phyloP scores from a whole-genome alignment of 73 alveolate genomes.

The Stentor coeruleus region DNA sequence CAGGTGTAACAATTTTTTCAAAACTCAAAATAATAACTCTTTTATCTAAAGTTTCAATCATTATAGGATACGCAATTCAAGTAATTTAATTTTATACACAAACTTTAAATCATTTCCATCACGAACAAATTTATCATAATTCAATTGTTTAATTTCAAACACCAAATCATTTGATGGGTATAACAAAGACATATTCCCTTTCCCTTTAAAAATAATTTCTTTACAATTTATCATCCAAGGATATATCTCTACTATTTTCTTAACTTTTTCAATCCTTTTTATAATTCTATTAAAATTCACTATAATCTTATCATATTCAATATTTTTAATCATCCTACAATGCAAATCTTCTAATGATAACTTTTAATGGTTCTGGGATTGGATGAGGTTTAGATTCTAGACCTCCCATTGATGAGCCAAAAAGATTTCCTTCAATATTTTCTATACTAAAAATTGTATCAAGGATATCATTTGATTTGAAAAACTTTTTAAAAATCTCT shows the following conservation, averaged over 20 bases:
- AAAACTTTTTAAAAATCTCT: conserved; percentile 90
- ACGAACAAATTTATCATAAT: conserved; percentile 65
- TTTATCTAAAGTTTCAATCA: conserved; percentile 59
- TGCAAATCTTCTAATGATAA: conserved; percentile 65
- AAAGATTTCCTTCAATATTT: conserved; percentile 51
- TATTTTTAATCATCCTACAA: conserved; percentile 71
- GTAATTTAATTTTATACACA: conserved; percentile 54
- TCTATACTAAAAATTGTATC: conserved; percentile 51
- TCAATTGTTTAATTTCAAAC: conserved; percentile 63
- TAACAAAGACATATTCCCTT: conserved; percentile 78
- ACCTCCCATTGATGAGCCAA: conserved; percentile 75
- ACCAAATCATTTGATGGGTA: conserved; percentile 55
- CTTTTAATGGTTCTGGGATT: conserved; percentile 51
- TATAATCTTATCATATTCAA: conserved; percentile 54
- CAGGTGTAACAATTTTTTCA: conserved; percentile 50
- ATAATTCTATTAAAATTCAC: conserved; percentile 80
- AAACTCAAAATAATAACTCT: conserved; percentile 37
- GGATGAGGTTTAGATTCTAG: conserved; percentile 36
- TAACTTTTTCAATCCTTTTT: conserved; percentile 39
- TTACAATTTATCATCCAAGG: conserved; percentile 76
- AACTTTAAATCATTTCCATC: conserved; percentile 77
- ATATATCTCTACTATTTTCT: conserved; percentile 64
- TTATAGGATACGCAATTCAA: conserved; percentile 76
- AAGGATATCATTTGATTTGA: conserved; percentile 91
- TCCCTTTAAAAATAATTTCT: conserved; percentile 55